Percentiles rank a stretch among this genome's conserved stretches.
phyloP scores from a whole-genome alignment of 257 asterid species.

The Rhazya stricta region DNA sequence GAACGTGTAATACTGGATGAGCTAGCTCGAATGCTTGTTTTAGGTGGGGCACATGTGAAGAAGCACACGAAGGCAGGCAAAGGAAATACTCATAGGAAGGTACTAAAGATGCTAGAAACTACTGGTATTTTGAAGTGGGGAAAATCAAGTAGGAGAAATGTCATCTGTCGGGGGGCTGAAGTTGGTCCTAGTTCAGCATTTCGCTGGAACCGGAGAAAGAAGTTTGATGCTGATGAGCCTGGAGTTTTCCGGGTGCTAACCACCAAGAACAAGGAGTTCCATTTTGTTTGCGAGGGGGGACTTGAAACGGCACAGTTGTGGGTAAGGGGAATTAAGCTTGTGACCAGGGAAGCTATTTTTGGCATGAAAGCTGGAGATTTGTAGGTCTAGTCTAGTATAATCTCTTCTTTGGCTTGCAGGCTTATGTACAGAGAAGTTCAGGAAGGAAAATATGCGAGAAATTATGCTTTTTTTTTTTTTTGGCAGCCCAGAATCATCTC shows the following conservation, averaged over 20 bases:
- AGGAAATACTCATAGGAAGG: conserved; percentile 54
- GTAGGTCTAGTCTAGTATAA: not conserved
- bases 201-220: conserved; percentile 52
- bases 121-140: conserved; percentile 60
- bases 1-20: conserved; percentile 41
- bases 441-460: not conserved
- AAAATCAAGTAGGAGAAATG: conserved; percentile 54
- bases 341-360: conserved; percentile 50
- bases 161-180: conserved; percentile 57
- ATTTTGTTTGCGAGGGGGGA: conserved; percentile 63
- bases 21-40: conserved; percentile 51
- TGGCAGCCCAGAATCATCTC: not conserved
- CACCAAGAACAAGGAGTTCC: conserved; percentile 52
- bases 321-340: conserved; percentile 64
- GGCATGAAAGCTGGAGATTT: conserved; percentile 6
- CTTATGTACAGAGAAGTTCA: not conserved
- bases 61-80: conserved; percentile 61
- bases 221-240: conserved; percentile 45
- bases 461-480: not conserved
- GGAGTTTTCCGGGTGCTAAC: conserved; percentile 64
- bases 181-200: conserved; percentile 49
- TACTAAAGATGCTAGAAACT: conserved; percentile 48
- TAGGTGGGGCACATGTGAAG: conserved; percentile 44
- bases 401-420: not conserved
- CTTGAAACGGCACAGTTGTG: conserved; percentile 52